Base-by-base conservation (phyloP, 2,329 filamentous ascomycete genomes). In the Penicillium rolfsii region DNA sequence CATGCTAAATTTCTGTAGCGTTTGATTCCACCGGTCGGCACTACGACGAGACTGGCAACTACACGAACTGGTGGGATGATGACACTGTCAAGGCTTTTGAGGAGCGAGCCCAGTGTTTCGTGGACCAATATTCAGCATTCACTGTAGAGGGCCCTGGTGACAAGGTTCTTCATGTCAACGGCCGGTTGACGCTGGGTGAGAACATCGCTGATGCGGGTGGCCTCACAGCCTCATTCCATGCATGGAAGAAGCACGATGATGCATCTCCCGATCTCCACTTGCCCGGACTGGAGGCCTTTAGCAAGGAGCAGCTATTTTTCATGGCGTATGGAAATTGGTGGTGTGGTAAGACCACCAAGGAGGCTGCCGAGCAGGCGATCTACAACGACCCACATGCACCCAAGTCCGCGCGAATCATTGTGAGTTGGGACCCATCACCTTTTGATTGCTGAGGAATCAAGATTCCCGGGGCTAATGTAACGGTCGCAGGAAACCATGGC, bases 181-280 rank as follows among this genome's bases (percentile, higher is more conserved):
- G 88, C 9, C 78, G 78, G 26, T 77, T 86, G 14, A 91, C 88
- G 0, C 76, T 90, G 1, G 86, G 85, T 22, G 89, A 91, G 76
- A 91, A 91, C 70, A 88, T 91, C 69, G 88, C 88, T 1, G 89
- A 91, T 72, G 86, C 88, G 0, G 88, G 88, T 16, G 89, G 89
- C 14, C 71, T 91, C 0, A 81, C 83, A 7, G 85, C 87, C 0
- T 81, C 87, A 0, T 91, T 85, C 70, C 79, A 82, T 26, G 87
- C 88, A 0, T 91, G 89, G 88, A 84, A 87, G 71, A 84, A 83
- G 64, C 82, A 82, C 11, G 82, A 85, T 35, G 73, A 78, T 2
- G 76, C 82, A 40, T 81, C 79, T n/a, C 79, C 83, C 0, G 83
- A 84, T 60, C 69, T 80, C 69, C 72, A 81, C 41, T 80, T 91